Base-by-base conservation (phyloP, 2,329 filamentous ascomycete genomes). In the Anthostomella pinea region DNA sequence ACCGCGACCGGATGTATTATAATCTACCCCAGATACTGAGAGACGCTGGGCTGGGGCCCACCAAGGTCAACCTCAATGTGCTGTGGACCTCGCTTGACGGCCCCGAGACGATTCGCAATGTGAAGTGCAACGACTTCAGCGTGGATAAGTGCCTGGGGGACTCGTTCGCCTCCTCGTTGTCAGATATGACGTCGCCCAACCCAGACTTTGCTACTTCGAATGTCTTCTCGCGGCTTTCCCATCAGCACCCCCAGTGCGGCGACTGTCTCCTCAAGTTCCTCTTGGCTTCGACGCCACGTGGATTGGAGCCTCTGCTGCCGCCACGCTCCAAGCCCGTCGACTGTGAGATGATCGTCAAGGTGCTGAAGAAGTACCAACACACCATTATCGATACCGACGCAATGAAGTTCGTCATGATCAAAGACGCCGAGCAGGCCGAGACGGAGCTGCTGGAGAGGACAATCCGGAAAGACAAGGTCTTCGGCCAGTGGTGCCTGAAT, bases 81-180 rank as follows among this genome's bases (percentile, higher is more conserved):
- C 48, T 62, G 5, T 68, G 65, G 66, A 69, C 65, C 9, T 64
- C 63, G 8, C 39, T 67, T 6, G 66, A 68, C 42, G 66, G 66
- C 0, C 66, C 66, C 11, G 51, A 53, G 18, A 59, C 60, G 18
- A 65, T 67, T 35, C 59, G 59, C 25, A 59, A 62, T 33, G 50
- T 64, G 30, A 63, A 67, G 33, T 68, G 65, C 43, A 49, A 57
- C 49, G 57, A 62, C 10, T 68, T 67, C 46, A 57, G 58, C 28
- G 57, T 64, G 10, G 62, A 66, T 45, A 63, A 66, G 36, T 68
- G 65, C 43, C 38, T 68, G 8, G 63, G 59, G 2, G 64, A 64
- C n/a, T 64, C 64, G 0, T 68, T 68, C 39, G 64, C 57, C 1
- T 59, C 60, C 5, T 37, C 56, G 5, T 43, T 55, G 5, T 63